Evolutionary conservation across 2,329 filamentous ascomycete species (phyloP), one percentile per base, ranked within the genome.

Genomic region (Penicillium sp.): DNA sequence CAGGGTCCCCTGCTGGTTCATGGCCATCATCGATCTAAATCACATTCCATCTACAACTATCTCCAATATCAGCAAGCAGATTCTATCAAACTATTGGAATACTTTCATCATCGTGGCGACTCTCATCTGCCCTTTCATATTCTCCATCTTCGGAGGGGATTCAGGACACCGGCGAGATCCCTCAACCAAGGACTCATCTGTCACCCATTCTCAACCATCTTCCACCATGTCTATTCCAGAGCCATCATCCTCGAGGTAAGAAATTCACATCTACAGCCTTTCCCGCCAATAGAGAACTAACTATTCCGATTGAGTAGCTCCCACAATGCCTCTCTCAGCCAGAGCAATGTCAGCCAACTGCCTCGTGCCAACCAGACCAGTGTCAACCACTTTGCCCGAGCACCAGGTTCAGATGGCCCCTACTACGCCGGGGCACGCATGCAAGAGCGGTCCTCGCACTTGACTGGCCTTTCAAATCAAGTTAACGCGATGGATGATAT

Each of bases 381-480:
- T 5, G 63, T 71, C 13, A 69, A 72, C 24, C 67, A 69, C 46
- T 74, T 69, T 39, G 63, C 64, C 13, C 65, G 69, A 35, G 63
- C 67, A 31, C 61, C 68, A 11, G 65, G 69, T 7, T 61, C 69
- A 6, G 71, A 75, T 16, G 68, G 65, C 11, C 70, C 73, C 35
- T 75, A 74, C 60, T 75, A 71, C 60, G 69, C 67, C 22, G 64
- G 65, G 6, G 70, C 69, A 40, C 66, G 70, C n/a, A 71, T 73
- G 60, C 58, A 56, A 44, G 69, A 73, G 13, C 70, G 73, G 49
- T 66, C 69, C 11, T 63, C 67, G 27, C 73, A 75, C 46, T 57
- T 68, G 39, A 63, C 54, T n/a, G 63, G 68, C n/a, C 64, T 75
- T 16, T 67, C 69, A 36, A 71, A 55, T 47, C 71, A 75, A 58